Evolutionary conservation across 2,329 filamentous ascomycete species (phyloP), one percentile per base, ranked within the genome.

Genomic region (Fusarium subglutinans): DNA sequence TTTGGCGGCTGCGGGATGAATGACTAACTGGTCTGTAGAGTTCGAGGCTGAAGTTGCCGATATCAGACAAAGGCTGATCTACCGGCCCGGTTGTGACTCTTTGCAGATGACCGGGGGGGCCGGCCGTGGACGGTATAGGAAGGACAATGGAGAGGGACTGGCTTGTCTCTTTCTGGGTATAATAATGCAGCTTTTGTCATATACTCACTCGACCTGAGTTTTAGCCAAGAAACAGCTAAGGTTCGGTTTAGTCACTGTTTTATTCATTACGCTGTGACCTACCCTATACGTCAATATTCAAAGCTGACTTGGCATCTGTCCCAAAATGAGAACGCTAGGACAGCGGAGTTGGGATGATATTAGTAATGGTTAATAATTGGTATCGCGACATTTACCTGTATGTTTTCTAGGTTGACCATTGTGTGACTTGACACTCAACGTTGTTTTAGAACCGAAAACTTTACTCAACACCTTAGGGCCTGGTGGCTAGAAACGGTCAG

Each of bases 71-170:
- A 58, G 20, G 35, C 53, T 30, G 28, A 43, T 55, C 24, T 55
- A 57, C 61, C 69, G 69, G 66, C 55, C 69, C 69, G 66, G 69
- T 66, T 43, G 50, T 66, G 68, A 70, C 17, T 47, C 53, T 65
- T 59, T 57, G 35, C 17, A 50, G 18, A n/a, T 38, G 68, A 53
- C 69, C 61, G 50, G 66, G 51, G 44, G 18, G 24, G 24, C 69
- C 66, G 55, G 61, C 30, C 18, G 18, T 10, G 33, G 30, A 57
- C 50, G 20, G 8, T n/a, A 57, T 30, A 38, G 69, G 66, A 70
- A 66, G 66, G 66, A 70, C 20, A 48, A 71, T 40, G 69, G 61
- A 70, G 69, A 71, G 20, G 24, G 35, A 5, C 35, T 37, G 47
- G 14, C 24, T 57, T 51, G 9, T 59, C 43, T 50, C 30, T 51